These are phyloP conservation scores for Linnemannia elongata DNA, from an alignment of 192 early-diverging fungal genomes.

Conservation along the genomic window DNA sequence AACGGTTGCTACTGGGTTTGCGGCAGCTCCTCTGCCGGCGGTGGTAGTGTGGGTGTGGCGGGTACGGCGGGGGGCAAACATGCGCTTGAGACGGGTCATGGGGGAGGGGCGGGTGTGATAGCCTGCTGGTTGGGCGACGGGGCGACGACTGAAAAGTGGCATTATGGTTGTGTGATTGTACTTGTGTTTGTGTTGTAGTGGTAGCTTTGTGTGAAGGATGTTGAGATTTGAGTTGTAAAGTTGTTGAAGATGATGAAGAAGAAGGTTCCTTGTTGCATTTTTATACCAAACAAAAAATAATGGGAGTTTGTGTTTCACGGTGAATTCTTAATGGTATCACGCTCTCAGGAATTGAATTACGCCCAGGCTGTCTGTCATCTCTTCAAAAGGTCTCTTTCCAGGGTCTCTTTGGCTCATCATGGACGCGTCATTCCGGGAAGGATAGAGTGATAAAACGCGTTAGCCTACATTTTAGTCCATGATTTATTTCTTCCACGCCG, in stretches of 20 bases:
- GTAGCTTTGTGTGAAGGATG: neutral
- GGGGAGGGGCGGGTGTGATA: conserved; percentile 1
- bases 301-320: neutral
- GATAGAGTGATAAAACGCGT: neutral
- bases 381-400: neutral
- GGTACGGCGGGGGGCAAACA: conserved; percentile 2
- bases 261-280: neutral
- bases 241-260: neutral
- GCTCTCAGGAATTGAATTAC: too few species aligned
- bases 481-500: neutral
- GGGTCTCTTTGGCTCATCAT: neutral
- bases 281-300: neutral
- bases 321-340: neutral
- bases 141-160: conserved; percentile 23
- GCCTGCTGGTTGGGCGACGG: neutral
- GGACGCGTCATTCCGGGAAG: neutral
- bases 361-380: too few species aligned
- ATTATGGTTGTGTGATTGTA: conserved; percentile 6
- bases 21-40: neutral
- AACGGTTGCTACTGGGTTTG: conserved; percentile 5
- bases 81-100: conserved; percentile 18
- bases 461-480: neutral
- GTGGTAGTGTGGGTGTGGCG: neutral
- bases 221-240: neutral
- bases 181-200: neutral